A percentile compares a stretch with the other conserved stretches of the same genome.
These are phyloP conservation scores for Madurella fahalii DNA, from an alignment of 2,329 filamentous ascomycete species.

Conservation along the genomic window DNA sequence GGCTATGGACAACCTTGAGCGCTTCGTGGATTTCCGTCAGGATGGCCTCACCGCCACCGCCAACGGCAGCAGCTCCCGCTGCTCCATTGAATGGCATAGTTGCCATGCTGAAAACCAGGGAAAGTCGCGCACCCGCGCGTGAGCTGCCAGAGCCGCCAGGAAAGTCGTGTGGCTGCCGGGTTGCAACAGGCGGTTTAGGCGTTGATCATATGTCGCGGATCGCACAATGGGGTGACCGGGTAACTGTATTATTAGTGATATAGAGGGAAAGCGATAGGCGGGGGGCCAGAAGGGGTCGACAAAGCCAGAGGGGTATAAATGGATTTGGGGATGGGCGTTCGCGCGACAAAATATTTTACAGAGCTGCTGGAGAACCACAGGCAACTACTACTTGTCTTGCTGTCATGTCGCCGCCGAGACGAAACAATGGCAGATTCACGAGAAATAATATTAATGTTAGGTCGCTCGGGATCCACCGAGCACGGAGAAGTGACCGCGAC, in stretches of 20 bases:
- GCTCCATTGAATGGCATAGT: conserved; percentile 17
- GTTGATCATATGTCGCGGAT: conserved; percentile 11
- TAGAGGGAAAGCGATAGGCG: neutral
- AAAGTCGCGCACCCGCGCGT: neutral
- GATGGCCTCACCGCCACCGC: conserved; percentile 28
- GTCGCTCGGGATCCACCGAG: conserved; percentile 1
- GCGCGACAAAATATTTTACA: neutral
- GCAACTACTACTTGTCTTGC: neutral
- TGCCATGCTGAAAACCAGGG: conserved; percentile 11
- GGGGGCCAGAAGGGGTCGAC: neutral
- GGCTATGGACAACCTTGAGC: conserved; percentile 80
- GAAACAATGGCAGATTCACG: neutral
- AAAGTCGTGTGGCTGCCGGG: conserved; percentile 4
- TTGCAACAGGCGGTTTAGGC: conserved; percentile 7
- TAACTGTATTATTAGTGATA: neutral
- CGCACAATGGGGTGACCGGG: neutral
- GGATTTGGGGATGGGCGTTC: neutral
- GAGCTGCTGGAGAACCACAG: neutral
- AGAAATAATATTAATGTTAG: neutral
- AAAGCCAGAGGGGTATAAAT: neutral
- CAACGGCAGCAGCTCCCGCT: conserved; percentile 9
- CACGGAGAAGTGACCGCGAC: neutral
- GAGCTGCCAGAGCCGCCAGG: conserved; percentile 1
- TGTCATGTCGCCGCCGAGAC: neutral
- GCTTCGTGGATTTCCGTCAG: conserved; percentile 74